Evolutionary conservation across 1,284 basidiomycete genomes (phyloP), one percentile per base, ranked within the genome.

Genomic region (Psilocybe mexicana): DNA sequence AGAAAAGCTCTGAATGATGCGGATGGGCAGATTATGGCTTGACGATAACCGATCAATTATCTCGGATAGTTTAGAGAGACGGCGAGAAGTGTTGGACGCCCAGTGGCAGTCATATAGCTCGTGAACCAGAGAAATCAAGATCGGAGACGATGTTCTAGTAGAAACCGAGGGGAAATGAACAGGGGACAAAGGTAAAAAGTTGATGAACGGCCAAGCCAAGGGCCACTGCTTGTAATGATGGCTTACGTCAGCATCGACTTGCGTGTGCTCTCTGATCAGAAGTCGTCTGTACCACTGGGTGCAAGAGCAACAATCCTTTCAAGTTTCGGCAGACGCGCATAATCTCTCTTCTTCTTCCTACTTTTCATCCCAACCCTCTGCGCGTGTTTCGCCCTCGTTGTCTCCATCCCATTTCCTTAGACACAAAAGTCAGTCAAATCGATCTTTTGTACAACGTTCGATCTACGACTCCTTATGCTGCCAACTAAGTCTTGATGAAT

Each of bases 181-280:
- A 8, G 38, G 38, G 14, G 6, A 12, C 38, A 30, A 7, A 5
- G 24, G 30, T 6, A 26, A 24, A 26, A 26, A 46, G 25, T 10
- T 18, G 8, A 46, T 8, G 45, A 26, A 4, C 11, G 26, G 12
- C 12, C 7, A 46, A 46, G 45, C 12, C 25, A 28, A 28, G 8
- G n/a, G n/a, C 6, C 28, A 10, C 11, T 5, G 4, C 2, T 4
- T 12, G 6, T 1, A 12, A 5, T 43, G 30, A 33, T 46, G 23
- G 56, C 45, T 54, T 52, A 53, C 55, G 54, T 58, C 52, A 58
- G 14, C 36, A 42, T 47, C 25, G 49, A 51, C 23, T 51, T 56
- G 54, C 55, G 55, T 56, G 49, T 47, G 49, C 55, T 52, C 44
- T 24, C 25, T 23, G 11, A 26, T 25, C 23, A 42, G 50, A 28